Base-by-base conservation (phyloP, 2,329 filamentous ascomycete genomes). In the Cladosporium oxysporum region DNA sequence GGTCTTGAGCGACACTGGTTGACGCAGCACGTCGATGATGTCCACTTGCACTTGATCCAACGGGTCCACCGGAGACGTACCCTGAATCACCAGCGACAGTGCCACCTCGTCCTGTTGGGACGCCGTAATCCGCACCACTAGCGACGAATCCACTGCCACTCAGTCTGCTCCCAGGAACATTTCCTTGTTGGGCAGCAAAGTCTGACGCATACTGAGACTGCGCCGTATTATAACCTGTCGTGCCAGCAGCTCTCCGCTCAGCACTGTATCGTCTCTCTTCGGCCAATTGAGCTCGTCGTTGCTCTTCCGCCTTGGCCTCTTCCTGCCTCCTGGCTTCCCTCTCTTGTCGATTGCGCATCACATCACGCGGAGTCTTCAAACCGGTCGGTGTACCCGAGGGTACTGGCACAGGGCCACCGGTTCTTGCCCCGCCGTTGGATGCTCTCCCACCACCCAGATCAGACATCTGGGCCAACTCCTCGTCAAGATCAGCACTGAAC, bases 381-480 rank as follows among this genome's bases (percentile, higher is more conserved):
- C 90, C 88, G 66, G 78, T 66, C 79, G 82, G 68, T 79, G 79
- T 66, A 79, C 79, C 67, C 78, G 79, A 69, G 81, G 80, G 66
- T 26, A 85, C 83, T n/a, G 84, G 83, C 21, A 84, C 82, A 16
- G 84, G 82, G 23, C 83, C 85, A 21, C 81, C 78, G 53, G 82
- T 79, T 70, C 84, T 82, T 59, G 84, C 78, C 69, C 83, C 82
- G 70, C 86, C 87, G 83, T 88, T 87, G 72, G 81, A 79, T 72
- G 80, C 79, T 65, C 85, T 83, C 81, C 83, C 83, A 75, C 87
- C 86, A 75, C 87, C 84, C 72, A 97, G 84, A 78, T 97, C 93
- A 72, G 93, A 91, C 93, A 99, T 98, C 74, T 88, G 87, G 72
- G 93, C 91, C 85, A 91, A 90, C 82, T 96, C 91, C 83, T 99